Conservation (phyloP, 164 flowering plant genomes). For the Liriodendron chinense region DNA sequence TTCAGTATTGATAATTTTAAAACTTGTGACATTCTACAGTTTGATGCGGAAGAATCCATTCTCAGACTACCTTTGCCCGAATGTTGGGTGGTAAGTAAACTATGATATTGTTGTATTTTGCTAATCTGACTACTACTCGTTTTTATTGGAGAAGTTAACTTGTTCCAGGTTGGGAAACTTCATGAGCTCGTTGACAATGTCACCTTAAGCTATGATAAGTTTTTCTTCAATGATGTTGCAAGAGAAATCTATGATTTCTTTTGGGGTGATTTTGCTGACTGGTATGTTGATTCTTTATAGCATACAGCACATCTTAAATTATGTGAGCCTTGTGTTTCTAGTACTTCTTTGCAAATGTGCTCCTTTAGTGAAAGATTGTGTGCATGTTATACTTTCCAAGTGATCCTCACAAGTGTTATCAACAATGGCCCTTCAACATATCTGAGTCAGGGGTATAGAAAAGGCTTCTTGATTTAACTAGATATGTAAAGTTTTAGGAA, state of each 20-base stretch:
- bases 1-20: neutral
- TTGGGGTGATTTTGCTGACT: constrained; percentile 98
- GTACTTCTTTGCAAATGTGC: neutral
- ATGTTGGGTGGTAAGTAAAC: constrained; percentile 87
- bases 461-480: neutral
- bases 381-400: neutral
- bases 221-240: constrained; percentile 88
- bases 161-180: constrained; percentile 77
- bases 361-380: neutral
- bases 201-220: constrained; percentile 81
- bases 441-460: neutral
- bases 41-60: constrained; percentile 61
- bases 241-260: constrained; percentile 87
- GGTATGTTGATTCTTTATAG: constrained; percentile 39
- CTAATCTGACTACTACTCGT: neutral
- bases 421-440: neutral
- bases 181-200: constrained; percentile 75
- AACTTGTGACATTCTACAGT: constrained; percentile 35
- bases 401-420: neutral
- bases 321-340: neutral
- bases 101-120: neutral
- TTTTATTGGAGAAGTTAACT: neutral
- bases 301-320: neutral
- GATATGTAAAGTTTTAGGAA: neutral
- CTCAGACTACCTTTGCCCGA: constrained; percentile 69